Conservation (phyloP, 2,329 filamentous ascomycete genomes). For the Fusarium cyanostomum region DNA sequence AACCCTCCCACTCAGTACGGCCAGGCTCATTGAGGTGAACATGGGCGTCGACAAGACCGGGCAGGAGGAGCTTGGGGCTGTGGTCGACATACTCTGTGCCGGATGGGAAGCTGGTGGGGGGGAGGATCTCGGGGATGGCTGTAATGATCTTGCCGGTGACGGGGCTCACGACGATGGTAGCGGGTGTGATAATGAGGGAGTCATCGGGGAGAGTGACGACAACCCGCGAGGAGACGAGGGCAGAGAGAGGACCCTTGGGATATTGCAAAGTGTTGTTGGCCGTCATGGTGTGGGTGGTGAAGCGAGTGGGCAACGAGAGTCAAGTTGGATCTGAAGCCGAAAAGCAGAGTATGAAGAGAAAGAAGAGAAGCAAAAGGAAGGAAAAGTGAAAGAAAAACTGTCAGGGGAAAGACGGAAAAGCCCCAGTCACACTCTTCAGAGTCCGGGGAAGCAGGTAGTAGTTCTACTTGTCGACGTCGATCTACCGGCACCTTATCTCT, state of each 20-base stretch:
- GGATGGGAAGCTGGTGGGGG: conserved; percentile 75
- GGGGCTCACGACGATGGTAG: conserved; percentile 82
- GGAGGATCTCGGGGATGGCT: conserved; percentile 78
- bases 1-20: conserved; percentile 97
- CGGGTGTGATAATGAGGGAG: conserved; percentile 74
- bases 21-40: conserved; percentile 98
- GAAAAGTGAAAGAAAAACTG: not conserved
- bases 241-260: conserved; percentile 62
- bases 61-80: conserved; percentile 84
- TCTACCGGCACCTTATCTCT: conserved; percentile 37
- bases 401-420: not conserved
- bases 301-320: not conserved
- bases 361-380: conserved; percentile 11
- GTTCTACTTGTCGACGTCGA: conserved; percentile 10
- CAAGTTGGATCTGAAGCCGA: not conserved
- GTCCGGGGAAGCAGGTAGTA: conserved; percentile 19
- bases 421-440: conserved; percentile 12
- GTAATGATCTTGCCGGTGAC: conserved; percentile 84
- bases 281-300: conserved; percentile 43
- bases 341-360: conserved; percentile 9
- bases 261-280: conserved; percentile 33
- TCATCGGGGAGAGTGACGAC: conserved; percentile 77
- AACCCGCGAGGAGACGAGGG: conserved; percentile 85
- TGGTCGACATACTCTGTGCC: conserved; percentile 82
- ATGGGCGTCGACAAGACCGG: conserved; percentile 94